phyloP scores from a whole-genome alignment of 129 eudicot genomes.

The Cynara cardunculus region DNA sequence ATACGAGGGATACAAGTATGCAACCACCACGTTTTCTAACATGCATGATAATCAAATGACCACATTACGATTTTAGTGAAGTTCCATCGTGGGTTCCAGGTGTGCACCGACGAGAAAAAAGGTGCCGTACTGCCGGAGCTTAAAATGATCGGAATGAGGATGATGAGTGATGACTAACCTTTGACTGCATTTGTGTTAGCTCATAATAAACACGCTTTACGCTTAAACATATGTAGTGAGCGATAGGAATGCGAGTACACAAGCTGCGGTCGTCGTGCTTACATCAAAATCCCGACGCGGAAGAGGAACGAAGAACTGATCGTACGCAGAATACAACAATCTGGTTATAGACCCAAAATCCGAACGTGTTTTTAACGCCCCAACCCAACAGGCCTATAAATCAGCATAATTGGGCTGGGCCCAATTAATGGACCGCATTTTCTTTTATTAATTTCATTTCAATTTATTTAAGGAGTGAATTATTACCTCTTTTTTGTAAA shows the following conservation, averaged over 20 bases:
- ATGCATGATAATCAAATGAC: neutral
- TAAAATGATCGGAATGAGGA: neutral
- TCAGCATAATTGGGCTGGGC: neutral
- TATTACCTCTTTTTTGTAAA: too few species aligned
- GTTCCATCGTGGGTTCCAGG: neutral
- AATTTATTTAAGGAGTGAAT: too few species aligned
- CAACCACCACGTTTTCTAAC: neutral
- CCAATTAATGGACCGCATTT: neutral
- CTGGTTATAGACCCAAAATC: too few species aligned
- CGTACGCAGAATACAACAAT: neutral
- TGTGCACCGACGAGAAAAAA: neutral
- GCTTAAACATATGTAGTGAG: neutral
- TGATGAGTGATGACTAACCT: neutral
- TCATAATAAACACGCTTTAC: neutral
- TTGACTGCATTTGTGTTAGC: neutral
- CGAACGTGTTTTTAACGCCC: neutral
- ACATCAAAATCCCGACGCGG: neutral
- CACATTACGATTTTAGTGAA: neutral
- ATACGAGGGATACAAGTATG: neutral
- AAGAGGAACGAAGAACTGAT: neutral
- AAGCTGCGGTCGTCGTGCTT: neutral
- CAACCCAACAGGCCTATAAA: neutral
- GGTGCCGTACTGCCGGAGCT: neutral
- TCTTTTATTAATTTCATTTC: too few species aligned
- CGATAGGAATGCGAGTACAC: too few species aligned